Percentiles rank a stretch among this genome's conserved stretches.
Conservation (phyloP, 2,329 filamentous ascomycete species). For the Fusarium foetens region DNA sequence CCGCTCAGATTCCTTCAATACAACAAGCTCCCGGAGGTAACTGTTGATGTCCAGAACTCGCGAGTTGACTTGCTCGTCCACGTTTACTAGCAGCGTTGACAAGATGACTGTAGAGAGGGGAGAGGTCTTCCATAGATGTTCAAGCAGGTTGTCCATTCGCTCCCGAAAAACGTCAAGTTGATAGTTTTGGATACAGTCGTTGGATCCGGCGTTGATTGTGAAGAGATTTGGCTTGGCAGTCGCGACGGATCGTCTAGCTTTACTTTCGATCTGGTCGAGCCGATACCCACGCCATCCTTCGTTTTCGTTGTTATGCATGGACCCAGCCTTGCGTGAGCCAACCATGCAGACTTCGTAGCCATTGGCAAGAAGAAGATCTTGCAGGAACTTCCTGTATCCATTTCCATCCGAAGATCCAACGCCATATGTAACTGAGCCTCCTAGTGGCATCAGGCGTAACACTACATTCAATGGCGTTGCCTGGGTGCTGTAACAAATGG, state of each 20-base stretch:
- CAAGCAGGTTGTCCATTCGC: not conserved
- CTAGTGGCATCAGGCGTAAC: not conserved
- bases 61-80: not conserved
- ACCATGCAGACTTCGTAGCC: not conserved
- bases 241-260: not conserved
- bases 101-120: not conserved
- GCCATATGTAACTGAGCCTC: not conserved
- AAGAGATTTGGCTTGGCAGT: not conserved
- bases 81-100: not conserved
- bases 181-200: not conserved
- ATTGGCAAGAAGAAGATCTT: not conserved
- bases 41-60: rapidly evolving
- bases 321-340: not conserved
- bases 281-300: not conserved
- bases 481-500: rapidly evolving
- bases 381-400: not conserved
- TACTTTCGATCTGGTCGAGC: not conserved
- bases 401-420: not conserved
- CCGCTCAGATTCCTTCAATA: not conserved
- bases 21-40: not conserved
- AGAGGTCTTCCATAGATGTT: not conserved
- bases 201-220: not conserved
- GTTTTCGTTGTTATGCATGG: not conserved
- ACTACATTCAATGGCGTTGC: not conserved
- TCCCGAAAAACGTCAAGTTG: not conserved